Evolutionary conservation across 495 filamentous ascomycete species (phyloP), one percentile per base, ranked within the genome.

Genomic region (Hyaloscypha variabilis): DNA sequence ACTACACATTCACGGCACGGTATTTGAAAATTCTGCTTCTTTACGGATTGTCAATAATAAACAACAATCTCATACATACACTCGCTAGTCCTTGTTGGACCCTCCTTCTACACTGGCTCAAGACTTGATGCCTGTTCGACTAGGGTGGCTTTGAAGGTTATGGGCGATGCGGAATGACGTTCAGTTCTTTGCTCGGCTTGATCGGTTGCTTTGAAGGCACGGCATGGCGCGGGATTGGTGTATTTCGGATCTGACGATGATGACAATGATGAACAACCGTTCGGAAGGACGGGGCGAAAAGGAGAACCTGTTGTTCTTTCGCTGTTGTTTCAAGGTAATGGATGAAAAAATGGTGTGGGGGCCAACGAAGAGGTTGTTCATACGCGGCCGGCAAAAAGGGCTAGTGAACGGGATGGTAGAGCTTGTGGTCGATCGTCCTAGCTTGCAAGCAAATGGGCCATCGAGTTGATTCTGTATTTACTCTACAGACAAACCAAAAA

Each of bases 221-320:
- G 57, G 57, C 57, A 59, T 59, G 57, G 57, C 57, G 57, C 30
- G 60, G 42, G 46, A 50, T 6, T 25, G 29, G 28, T 8, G 42
- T 39, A 3, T 57, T 57, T 24, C 14, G 51, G 62, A 29, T 57
- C 23, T 64, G 24, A 29, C 24, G 24, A 62, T 62, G 42, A 52
- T 62, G 25, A 62, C 34, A 23, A 57, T 56, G 62, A 64, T 30
- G 31, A 42, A 14, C 8, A 64, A 21, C 23, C 19, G 24, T n/a
- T 17, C 10, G 49, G 34, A 21, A 19, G 31, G 19, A 46, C 39
- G 25, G 58, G 13, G 58, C 58, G 24, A 49, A 28, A 55, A 30
- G 53, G 53, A 25, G 53, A 46, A 46, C 17, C 17, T 11, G 13
- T 46, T 46, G 39, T 17, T 46, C 39, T 46, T 46, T 46, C 39